A percentile compares a stretch with the other conserved stretches of the same genome.
Conservation (phyloP, 805 yeast genomes). For the Candida chilensis region DNA sequence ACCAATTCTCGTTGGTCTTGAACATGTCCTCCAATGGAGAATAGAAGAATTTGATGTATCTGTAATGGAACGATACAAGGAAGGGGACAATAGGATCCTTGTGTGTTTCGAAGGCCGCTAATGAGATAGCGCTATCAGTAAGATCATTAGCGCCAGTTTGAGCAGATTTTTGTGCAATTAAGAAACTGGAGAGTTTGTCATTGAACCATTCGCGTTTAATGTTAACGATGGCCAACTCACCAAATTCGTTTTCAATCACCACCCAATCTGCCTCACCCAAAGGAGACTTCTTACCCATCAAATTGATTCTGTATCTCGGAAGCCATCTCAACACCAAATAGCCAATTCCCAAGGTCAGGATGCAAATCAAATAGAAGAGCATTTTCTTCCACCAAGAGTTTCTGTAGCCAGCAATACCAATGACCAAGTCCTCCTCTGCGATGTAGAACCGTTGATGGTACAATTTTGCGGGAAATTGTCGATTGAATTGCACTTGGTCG, state of each 20-base stretch:
- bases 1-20: conserved; percentile 81
- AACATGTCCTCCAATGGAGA: conserved; percentile 84
- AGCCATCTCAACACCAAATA: conserved; percentile 79
- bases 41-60: conserved; percentile 77
- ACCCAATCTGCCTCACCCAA: conserved; percentile 87
- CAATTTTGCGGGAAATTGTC: conserved; percentile 23
- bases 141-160: background rate
- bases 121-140: too few relatives aligned
- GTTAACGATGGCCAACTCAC: conserved; percentile 59
- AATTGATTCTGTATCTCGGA: conserved; percentile 61
- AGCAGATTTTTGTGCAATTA: conserved; percentile 12
- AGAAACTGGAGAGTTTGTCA: conserved; percentile 61
- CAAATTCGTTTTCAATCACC: conserved; percentile 88
- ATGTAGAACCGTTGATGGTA: conserved; percentile 77
- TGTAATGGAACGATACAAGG: conserved; percentile 64
- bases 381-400: conserved; percentile 36
- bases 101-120: too few relatives aligned
- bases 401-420: conserved; percentile 88
- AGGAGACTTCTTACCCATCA: conserved; percentile 58
- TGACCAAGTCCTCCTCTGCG: conserved; percentile 91
- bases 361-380: conserved; percentile 45
- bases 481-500: conserved; percentile 4
- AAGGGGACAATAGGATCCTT: conserved; percentile 62
- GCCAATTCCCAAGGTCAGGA: conserved; percentile 59
- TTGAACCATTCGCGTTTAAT: conserved; percentile 58